Conservation (phyloP, 1,284 basidiomycete genomes). For the Trametes polyzona region DNA sequence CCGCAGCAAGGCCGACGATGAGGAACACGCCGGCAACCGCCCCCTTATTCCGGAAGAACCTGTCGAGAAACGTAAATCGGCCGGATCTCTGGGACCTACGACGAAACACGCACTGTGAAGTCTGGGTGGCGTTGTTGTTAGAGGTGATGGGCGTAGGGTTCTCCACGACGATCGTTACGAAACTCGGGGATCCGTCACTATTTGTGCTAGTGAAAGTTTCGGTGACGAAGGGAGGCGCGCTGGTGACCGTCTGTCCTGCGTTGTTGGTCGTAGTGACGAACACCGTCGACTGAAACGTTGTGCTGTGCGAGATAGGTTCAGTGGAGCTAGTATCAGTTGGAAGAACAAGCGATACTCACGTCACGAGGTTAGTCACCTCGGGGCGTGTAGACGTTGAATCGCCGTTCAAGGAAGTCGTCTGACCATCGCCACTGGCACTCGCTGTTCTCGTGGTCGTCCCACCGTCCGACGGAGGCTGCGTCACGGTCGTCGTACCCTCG, state of each 20-base stretch:
- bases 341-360: not conserved
- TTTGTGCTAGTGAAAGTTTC: conserved; percentile 56
- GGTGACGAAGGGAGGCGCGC: conserved; percentile 60
- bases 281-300: conserved; percentile 56
- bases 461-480: not conserved
- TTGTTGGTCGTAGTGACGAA: conserved; percentile 62
- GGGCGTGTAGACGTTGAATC: not conserved
- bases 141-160: conserved; percentile 69
- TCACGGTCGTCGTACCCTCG: not conserved
- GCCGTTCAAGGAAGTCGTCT: not conserved
- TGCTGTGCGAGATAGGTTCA: conserved; percentile 42
- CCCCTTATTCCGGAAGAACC: conserved; percentile 76
- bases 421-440: not conserved
- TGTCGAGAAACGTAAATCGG: conserved; percentile 31
- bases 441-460: not conserved
- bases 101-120: conserved; percentile 48
- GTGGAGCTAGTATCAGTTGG: not conserved
- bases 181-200: conserved; percentile 52
- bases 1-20: conserved; percentile 72
- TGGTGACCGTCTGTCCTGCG: conserved; percentile 52
- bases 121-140: conserved; percentile 37
- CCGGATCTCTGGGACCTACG: not conserved
- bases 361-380: not conserved
- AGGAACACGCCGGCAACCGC: conserved; percentile 80
- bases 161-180: conserved; percentile 60